Conservation (phyloP, 2,329 filamentous ascomycete genomes). For the Pseudogymnoascus sp. region DNA sequence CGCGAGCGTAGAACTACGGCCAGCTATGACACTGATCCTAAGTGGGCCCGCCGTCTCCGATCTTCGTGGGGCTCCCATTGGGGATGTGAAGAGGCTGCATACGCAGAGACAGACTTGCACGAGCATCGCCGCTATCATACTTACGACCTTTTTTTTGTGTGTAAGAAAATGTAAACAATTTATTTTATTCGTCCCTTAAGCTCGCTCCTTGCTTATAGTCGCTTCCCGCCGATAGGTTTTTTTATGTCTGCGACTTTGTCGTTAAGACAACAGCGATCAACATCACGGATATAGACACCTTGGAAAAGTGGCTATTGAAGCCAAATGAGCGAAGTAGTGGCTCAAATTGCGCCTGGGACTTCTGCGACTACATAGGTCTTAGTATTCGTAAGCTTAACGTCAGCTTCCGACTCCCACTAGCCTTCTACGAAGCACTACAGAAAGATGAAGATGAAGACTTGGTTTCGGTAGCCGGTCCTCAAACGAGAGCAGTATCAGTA, state of each 20-base stretch:
- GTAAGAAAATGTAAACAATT: conserved; percentile 1
- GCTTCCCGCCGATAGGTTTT: neutral
- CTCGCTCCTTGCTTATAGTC: neutral
- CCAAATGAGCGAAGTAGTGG: neutral
- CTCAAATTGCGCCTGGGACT: neutral
- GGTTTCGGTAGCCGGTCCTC: neutral
- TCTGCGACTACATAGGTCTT: neutral
- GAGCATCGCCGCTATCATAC: neutral
- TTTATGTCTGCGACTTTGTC: neutral
- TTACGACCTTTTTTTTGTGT: neutral
- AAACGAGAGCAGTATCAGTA: neutral
- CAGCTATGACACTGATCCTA: neutral
- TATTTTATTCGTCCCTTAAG: neutral
- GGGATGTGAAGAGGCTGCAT: neutral
- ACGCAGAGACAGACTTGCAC: neutral
- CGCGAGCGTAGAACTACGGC: neutral
- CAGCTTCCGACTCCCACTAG: neutral
- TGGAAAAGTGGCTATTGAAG: neutral
- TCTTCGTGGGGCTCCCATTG: neutral
- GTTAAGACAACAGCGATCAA: neutral
- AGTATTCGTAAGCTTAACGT: neutral
- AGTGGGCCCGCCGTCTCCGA: neutral
- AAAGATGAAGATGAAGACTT: neutral
- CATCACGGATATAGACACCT: neutral
- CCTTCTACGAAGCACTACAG: neutral